These are phyloP conservation scores for Mycena belliarum DNA, from an alignment of 768 basidiomycete species.

Conservation along the genomic window DNA sequence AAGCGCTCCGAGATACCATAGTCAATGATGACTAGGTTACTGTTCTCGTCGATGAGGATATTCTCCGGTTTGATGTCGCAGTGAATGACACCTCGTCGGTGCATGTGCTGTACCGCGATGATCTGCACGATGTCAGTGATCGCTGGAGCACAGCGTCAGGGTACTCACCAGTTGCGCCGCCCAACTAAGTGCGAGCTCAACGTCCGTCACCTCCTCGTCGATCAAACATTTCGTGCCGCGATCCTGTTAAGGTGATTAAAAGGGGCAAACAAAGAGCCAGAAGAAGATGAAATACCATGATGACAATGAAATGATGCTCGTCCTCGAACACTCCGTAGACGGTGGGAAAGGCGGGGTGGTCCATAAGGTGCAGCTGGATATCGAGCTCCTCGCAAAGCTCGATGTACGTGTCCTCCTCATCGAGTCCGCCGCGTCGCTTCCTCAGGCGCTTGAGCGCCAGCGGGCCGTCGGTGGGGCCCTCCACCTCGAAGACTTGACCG, in stretches of 20 bases:
- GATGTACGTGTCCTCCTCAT: too few species aligned
- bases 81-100: conserved; percentile 2
- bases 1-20: not conserved
- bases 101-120: not conserved
- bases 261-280: too few species aligned
- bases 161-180: not conserved
- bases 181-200: not conserved
- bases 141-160: not conserved
- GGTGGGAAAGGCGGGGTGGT: not conserved
- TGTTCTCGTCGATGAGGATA: not conserved
- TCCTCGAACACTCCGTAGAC: conserved; percentile 2
- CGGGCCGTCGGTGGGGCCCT: too few species aligned
- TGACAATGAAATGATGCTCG: not conserved
- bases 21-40: not conserved
- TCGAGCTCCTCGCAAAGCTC: not conserved
- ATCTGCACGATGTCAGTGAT: not conserved
- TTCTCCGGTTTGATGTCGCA: conserved; percentile 4
- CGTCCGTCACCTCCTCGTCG: not conserved
- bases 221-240: not conserved
- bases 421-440: not conserved
- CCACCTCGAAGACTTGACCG: not conserved
- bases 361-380: not conserved
- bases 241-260: not conserved
- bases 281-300: not conserved
- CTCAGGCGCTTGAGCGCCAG: not conserved